Percentiles rank a stretch among this genome's conserved stretches.
phyloP scores from a whole-genome alignment of 2,329 filamentous ascomycete species.

The Cytospora mali region DNA sequence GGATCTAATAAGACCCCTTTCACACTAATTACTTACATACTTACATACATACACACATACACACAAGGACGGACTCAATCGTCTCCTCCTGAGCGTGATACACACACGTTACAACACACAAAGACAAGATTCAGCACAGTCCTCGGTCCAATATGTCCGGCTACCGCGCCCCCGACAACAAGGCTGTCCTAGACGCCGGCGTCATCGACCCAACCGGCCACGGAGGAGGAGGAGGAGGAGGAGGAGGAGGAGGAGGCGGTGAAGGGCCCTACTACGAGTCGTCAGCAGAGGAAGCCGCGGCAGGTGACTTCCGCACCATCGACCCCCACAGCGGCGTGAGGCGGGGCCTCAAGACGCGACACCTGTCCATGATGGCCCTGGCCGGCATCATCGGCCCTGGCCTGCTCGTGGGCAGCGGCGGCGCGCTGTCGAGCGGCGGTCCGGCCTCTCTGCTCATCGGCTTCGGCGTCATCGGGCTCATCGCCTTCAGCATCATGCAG shows the following conservation, averaged over 20 bases:
- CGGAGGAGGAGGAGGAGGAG: neutral
- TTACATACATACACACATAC: no score
- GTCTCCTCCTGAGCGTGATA: no score
- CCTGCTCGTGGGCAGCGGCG: slow-evolving; percentile 71
- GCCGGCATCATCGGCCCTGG: slow-evolving; percentile 70
- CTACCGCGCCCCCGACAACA: slow-evolving; percentile 20
- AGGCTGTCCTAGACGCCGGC: slow-evolving; percentile 2
- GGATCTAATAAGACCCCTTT: no score
- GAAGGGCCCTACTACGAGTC: neutral
- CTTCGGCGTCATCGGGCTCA: slow-evolving; percentile 70
- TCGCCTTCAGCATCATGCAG: slow-evolving; percentile 71
- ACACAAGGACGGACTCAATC: no score
- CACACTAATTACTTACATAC: no score
- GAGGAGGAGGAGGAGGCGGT: slow-evolving; percentile 4
- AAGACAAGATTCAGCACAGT: no score
- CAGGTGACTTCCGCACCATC: slow-evolving; percentile 48
- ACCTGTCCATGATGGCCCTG: slow-evolving; percentile 67
- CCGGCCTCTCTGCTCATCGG: slow-evolving; percentile 74
- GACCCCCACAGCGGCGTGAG: slow-evolving; percentile 68
- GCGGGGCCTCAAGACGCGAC: slow-evolving; percentile 68
- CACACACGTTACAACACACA: no score
- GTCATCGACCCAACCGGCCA: slow-evolving; percentile 4
- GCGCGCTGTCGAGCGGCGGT: slow-evolving; percentile 68
- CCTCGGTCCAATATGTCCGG: slow-evolving; percentile 12
- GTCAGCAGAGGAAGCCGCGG: slow-evolving; percentile 34